Conservation (phyloP, 331 rosid genomes). For the Pyracantha coccinea region DNA sequence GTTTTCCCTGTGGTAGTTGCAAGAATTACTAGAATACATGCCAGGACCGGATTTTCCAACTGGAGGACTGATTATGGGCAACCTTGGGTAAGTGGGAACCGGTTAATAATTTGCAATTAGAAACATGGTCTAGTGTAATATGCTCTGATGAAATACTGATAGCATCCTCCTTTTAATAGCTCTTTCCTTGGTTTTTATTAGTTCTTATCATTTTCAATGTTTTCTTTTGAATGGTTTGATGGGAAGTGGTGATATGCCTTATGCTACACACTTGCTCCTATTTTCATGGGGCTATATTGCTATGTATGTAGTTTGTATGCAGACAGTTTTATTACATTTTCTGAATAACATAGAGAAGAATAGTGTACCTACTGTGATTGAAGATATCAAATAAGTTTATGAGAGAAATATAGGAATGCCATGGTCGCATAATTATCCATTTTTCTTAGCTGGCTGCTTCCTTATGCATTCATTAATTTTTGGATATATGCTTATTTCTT, state of each 20-base stretch:
- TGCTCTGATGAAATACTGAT: neutral
- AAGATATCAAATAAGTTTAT: neutral
- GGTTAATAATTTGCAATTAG: neutral
- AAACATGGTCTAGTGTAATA: neutral
- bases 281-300: neutral
- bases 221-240: neutral
- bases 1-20: constrained; percentile 48
- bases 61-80: constrained; percentile 96
- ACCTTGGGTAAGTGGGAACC: constrained; percentile 59
- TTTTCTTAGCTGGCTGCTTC: neutral
- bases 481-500: constrained; percentile 22
- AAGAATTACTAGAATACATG: constrained; percentile 98
- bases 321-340: neutral
- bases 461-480: neutral
- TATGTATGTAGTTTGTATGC: neutral
- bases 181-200: neutral
- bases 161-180: neutral
- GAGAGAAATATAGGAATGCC: neutral
- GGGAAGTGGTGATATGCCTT: neutral
- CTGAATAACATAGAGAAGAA: neutral
- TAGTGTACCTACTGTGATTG: neutral
- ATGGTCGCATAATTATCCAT: neutral
- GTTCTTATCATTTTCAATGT: neutral
- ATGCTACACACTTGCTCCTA: neutral
- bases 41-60: constrained; percentile 99